A percentile compares a stretch with the other conserved stretches of the same genome.
Conservation (phyloP, 2,329 filamentous ascomycete genomes). For the Diaporthe ampelina region DNA sequence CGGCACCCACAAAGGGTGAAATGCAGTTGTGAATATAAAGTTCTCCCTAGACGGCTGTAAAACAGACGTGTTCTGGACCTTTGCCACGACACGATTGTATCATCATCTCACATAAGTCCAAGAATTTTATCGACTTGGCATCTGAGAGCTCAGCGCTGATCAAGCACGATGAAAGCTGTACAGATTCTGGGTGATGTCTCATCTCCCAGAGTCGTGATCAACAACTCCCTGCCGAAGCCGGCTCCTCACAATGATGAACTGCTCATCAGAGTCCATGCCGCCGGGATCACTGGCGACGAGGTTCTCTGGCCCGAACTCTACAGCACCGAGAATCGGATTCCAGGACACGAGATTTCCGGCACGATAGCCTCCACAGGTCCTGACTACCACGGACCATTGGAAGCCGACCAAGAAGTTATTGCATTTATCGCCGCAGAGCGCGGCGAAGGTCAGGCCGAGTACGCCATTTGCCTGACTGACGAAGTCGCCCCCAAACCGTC, state of each 20-base stretch:
- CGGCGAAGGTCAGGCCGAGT: slow-evolving; percentile 7
- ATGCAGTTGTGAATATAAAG: not conserved
- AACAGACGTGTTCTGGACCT: not conserved
- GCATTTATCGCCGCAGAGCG: not conserved
- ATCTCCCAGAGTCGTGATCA: not conserved
- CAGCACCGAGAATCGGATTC: not conserved
- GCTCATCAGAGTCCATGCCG: not conserved
- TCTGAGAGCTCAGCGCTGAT: not conserved
- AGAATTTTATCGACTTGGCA: not conserved
- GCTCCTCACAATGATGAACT: not conserved
- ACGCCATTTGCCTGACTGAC: not conserved
- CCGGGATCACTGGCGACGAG: slow-evolving; percentile 10
- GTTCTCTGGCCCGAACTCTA: slow-evolving; percentile 14
- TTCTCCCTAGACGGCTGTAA: not conserved
- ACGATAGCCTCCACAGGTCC: not conserved
- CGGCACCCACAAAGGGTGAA: not conserved
- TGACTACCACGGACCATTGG: not conserved
- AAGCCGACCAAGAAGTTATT: not conserved
- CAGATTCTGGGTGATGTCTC: slow-evolving; percentile 14
- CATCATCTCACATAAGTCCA: not conserved
- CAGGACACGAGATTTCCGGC: slow-evolving; percentile 6
- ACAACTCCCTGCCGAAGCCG: not conserved
- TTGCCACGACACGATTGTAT: not conserved
- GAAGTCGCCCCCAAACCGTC: not conserved
- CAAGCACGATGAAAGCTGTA: slow-evolving; percentile 3